These are phyloP conservation scores for Funneliformis caledonium DNA, from an alignment of 371 early-diverging fungal genomes.

Conservation along the genomic window DNA sequence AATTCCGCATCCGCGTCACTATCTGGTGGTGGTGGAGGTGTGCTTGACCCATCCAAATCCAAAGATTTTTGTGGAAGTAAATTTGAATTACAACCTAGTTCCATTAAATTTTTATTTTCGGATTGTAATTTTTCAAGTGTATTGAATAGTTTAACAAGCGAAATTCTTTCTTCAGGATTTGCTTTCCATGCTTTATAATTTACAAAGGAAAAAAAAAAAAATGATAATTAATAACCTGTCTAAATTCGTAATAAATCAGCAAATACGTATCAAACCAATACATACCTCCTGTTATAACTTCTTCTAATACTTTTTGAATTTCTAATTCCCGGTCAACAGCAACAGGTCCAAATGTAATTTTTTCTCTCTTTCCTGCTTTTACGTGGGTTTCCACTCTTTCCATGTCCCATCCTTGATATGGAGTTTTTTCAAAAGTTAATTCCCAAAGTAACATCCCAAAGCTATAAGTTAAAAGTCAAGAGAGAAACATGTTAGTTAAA, in stretches of 20 bases:
- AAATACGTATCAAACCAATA: neutral
- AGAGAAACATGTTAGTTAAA: neutral
- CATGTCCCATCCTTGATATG: neutral
- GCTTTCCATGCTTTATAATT: constrained; percentile 17
- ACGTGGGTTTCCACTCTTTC: neutral
- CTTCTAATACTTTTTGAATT: neutral
- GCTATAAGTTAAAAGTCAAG: neutral
- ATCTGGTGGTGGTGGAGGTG: neutral
- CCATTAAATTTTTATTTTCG: neutral
- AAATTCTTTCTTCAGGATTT: neutral
- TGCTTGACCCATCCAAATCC: neutral
- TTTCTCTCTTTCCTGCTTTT: neutral
- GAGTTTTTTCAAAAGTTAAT: constrained; percentile 3
- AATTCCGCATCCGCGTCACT: neutral
- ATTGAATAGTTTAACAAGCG: neutral
- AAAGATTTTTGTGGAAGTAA: neutral
- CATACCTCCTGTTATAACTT: neutral
- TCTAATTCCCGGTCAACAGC: neutral
- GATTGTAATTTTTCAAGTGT: neutral
- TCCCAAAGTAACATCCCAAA: constrained; percentile 38
- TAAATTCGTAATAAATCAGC: neutral
- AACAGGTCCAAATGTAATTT: neutral
- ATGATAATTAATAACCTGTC: neutral
- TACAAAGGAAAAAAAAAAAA: neutral
- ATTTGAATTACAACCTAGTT: neutral